Evolutionary conservation across 306 rosid genomes (phyloP).

Genomic region (Castanea crenata): DNA sequence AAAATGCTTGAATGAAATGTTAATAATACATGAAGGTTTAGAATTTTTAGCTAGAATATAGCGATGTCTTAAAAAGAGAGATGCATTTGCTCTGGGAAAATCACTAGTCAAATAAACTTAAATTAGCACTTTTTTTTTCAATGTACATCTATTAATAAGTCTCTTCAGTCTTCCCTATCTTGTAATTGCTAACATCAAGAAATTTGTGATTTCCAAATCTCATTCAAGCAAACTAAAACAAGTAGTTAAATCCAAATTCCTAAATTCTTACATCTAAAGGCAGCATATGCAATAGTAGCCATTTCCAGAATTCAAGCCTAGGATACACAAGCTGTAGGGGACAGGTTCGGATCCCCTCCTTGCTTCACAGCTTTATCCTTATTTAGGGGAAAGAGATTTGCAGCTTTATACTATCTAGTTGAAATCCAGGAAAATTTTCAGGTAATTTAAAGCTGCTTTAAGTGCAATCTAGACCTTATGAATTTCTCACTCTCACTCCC

Average conservation of each 20-base stretch:
- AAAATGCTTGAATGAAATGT: background rate
- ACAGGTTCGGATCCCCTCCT: background rate
- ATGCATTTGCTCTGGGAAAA: background rate
- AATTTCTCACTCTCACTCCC: background rate
- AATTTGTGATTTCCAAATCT: background rate
- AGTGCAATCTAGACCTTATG: background rate
- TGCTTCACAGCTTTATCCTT: background rate
- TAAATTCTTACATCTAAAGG: background rate
- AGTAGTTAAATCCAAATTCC: background rate
- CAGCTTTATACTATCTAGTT: background rate
- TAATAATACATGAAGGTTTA: background rate
- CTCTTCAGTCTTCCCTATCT: background rate
- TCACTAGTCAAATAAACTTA: background rate
- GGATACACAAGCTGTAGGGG: background rate
- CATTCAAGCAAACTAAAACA: background rate
- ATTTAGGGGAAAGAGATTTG: background rate
- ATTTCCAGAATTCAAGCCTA: background rate
- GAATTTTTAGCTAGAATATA: background rate
- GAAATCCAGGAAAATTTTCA: background rate
- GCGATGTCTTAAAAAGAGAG: background rate
- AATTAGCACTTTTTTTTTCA: background rate
- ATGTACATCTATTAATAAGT: too few relatives aligned
- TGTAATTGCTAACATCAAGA: background rate
- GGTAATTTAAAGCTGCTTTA: background rate
- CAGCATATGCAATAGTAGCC: background rate